phyloP scores from a whole-genome alignment of 2,329 filamentous ascomycete genomes.

The Hysterium pulicare region DNA sequence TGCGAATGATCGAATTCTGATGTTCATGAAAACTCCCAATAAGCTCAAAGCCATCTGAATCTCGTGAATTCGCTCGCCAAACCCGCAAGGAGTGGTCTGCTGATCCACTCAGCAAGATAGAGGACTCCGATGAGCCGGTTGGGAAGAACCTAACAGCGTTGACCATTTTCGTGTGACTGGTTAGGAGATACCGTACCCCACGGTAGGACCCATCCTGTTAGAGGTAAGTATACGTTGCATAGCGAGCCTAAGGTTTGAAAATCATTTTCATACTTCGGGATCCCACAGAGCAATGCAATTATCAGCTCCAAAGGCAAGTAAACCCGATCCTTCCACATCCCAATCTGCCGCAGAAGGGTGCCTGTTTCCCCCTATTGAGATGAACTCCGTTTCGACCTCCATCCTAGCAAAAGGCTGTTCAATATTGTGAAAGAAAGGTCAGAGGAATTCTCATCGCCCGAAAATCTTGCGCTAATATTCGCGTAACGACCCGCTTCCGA shows the following conservation, averaged over 20 bases:
- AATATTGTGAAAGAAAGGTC: background rate
- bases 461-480: slow-evolving; percentile 13
- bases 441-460: background rate
- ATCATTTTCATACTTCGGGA: slow-evolving; percentile 59
- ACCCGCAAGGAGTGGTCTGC: slow-evolving; percentile 74
- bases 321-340: slow-evolving; percentile 59
- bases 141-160: slow-evolving; percentile 80
- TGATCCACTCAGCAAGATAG: slow-evolving; percentile 71
- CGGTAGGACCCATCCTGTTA: slow-evolving; percentile 40
- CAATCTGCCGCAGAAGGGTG: slow-evolving; percentile 90
- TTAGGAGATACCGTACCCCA: slow-evolving; percentile 66
- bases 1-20: slow-evolving; percentile 67
- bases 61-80: slow-evolving; percentile 43
- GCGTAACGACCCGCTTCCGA: slow-evolving; percentile 17
- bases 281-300: slow-evolving; percentile 87
- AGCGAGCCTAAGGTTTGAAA: background rate
- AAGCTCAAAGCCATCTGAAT: slow-evolving; percentile 36
- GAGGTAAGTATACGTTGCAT: slow-evolving; percentile 11
- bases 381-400: slow-evolving; percentile 44
- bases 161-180: slow-evolving; percentile 74
- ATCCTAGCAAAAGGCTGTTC: slow-evolving; percentile 16
- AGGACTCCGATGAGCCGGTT: slow-evolving; percentile 43
- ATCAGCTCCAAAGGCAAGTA: slow-evolving; percentile 86
- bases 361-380: slow-evolving; percentile 83
- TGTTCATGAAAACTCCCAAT: slow-evolving; percentile 61